phyloP scores from a whole-genome alignment of 106 monocot genomes.

The Chionographis japonica region DNA sequence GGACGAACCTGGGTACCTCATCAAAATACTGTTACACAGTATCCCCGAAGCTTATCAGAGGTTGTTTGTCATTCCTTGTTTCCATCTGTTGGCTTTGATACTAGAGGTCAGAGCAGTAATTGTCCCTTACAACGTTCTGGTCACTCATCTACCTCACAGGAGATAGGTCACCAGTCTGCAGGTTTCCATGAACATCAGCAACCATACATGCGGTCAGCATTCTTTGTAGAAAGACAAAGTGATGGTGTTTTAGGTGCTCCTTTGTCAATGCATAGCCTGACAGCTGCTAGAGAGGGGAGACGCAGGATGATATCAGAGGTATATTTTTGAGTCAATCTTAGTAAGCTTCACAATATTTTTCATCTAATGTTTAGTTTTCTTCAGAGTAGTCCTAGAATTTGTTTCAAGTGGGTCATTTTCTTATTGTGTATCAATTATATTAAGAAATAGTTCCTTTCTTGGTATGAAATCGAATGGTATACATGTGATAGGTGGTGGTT shows the following conservation, averaged over 20 bases:
- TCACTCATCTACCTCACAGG: conserved; percentile 27
- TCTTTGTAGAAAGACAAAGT: conserved; percentile 36
- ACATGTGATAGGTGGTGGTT: too few species aligned
- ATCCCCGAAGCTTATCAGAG: conserved; percentile 34
- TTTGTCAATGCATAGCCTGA: conserved; percentile 29
- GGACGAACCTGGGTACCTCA: conserved; percentile 26
- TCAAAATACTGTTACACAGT: conserved; percentile 27
- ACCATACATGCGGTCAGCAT: conserved; percentile 34
- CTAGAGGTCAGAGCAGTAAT: conserved; percentile 23
- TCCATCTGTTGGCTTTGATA: conserved; percentile 20
- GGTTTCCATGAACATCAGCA: conserved; percentile 23
- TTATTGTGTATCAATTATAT: too few species aligned
- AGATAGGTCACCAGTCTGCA: conserved; percentile 14
- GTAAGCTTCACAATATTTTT: too few species aligned
- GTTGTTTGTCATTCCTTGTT: conserved; percentile 15
- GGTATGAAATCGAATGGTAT: too few species aligned
- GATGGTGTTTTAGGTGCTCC: conserved; percentile 42
- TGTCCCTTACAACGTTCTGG: conserved; percentile 23
- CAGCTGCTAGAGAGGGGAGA: conserved; percentile 49
- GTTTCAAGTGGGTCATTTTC: too few species aligned
- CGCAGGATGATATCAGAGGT: conserved; percentile 63
- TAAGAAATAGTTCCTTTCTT: too few species aligned
- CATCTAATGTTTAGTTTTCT: too few species aligned
- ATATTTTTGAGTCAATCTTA: conserved; percentile 5
- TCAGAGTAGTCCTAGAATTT: too few species aligned